A percentile compares a stretch with the other conserved stretches of the same genome.
These are phyloP conservation scores for Hymenoscyphus salicellus DNA, from an alignment of 2,329 filamentous ascomycete genomes.

Conservation along the genomic window DNA sequence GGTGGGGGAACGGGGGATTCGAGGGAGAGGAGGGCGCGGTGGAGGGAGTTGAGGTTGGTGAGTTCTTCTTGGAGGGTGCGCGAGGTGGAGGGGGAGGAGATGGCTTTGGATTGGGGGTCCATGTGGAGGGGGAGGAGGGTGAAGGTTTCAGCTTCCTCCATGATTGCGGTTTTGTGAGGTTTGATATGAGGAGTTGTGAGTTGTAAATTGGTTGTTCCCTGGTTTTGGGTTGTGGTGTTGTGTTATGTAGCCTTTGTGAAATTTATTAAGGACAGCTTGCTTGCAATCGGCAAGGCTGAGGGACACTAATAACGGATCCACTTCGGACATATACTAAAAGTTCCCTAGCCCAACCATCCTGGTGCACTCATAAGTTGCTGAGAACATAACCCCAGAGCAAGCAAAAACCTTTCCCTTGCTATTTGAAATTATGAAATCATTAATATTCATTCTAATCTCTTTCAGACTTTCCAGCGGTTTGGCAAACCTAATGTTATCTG, in stretches of 20 bases:
- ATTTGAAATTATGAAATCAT: no score
- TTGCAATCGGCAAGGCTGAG: constrained; percentile 6
- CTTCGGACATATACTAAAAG: not conserved
- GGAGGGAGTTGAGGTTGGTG: constrained; percentile 71
- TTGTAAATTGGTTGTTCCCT: not conserved
- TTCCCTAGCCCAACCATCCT: no score
- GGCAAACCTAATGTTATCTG: no score
- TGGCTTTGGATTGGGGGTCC: constrained; percentile 76
- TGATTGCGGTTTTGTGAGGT: constrained; percentile 27
- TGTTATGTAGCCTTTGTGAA: not conserved
- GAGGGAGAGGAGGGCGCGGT: constrained; percentile 68
- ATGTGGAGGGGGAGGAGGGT: constrained; percentile 77
- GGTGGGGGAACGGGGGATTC: constrained; percentile 70
- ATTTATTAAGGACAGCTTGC: constrained; percentile 11
- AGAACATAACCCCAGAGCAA: no score
- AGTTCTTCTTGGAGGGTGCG: constrained; percentile 63
- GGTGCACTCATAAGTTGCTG: no score
- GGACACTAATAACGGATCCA: not conserved
- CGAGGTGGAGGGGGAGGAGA: constrained; percentile 51
- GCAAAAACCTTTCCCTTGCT: no score
- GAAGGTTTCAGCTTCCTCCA: constrained; percentile 69
- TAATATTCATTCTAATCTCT: no score
- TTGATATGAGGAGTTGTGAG: not conserved
- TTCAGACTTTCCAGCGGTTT: no score
- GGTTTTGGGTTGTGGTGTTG: constrained; percentile 2